These are phyloP conservation scores for Turritis glabra DNA, from an alignment of 345 rosid genomes.

Conservation along the genomic window DNA sequence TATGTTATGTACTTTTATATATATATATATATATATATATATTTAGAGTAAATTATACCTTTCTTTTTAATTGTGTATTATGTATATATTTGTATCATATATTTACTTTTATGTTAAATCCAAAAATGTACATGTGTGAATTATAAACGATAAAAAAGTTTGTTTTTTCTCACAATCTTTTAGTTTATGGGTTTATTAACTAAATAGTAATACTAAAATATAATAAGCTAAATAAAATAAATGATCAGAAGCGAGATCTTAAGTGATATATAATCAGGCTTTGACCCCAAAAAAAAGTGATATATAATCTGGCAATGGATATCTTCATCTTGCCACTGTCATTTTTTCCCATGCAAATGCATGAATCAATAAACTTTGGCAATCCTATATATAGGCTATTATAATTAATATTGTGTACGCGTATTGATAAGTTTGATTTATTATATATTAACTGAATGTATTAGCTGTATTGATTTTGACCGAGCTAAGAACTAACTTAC, in stretches of 20 bases:
- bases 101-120: too few relatives aligned
- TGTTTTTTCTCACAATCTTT: background rate
- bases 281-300: background rate
- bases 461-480: constrained; percentile 28
- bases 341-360: constrained; percentile 13
- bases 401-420: background rate
- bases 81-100: too few relatives aligned
- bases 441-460: constrained; percentile 6
- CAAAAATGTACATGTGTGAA: background rate
- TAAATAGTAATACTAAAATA: background rate
- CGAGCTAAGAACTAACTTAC: background rate
- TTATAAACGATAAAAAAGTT: background rate
- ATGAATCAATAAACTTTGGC: constrained; percentile 22
- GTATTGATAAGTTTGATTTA: constrained; percentile 24
- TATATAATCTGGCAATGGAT: background rate
- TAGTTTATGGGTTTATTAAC: background rate
- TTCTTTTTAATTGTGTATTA: too few relatives aligned
- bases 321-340: constrained; percentile 7
- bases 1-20: background rate
- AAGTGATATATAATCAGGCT: background rate
- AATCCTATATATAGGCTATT: constrained; percentile 11
- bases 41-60: too few relatives aligned
- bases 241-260: background rate
- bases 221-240: background rate
- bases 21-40: too few relatives aligned